Evolutionary conservation across 768 basidiomycete species (phyloP), one percentile per base, ranked within the genome.

Genomic region (Cubamyces sp.): DNA sequence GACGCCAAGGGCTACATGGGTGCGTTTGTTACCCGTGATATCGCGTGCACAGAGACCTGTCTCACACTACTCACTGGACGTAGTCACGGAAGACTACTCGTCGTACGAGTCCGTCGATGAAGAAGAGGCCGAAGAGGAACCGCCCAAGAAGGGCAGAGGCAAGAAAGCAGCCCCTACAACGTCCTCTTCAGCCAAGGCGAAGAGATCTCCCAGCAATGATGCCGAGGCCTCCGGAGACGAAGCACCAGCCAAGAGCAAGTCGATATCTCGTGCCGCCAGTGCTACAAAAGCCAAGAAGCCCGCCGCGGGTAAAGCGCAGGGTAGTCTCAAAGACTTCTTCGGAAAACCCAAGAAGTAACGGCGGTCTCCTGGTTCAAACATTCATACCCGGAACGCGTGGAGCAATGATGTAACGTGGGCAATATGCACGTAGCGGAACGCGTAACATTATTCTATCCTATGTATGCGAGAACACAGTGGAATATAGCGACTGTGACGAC

Each of bases 71-170:
- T 42, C 34, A 30, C 8, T 11, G 6, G 11, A 46, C 54, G 0
- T 65, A 93, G 92, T 83, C 16, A 87, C 82, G 40, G 87, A 91
- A 70, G 92, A 93, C 70, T 89, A 90, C 70, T 90, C 90, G 7
- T 85, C 84, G 18, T 93, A 90, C 69, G 91, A 94, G 74, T 91
- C 90, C 9, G 88, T 88, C 8, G 83, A 82, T 8, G 88, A 86
- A 59, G 81, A 87, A 28, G 84, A 82, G 60, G 72, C 73, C 2
- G 79, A 72, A 26, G 61, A 65, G 43, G 52, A 66, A 59, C 75
- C 76, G 61, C 64, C 60, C 21, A 77, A 74, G 65, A 65, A 66
- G 37, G 34, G 21, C 16, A 39, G 42, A 11, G 41, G 47, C 39
- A 57, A 57, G 40, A 73, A 71, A 15, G 41, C 56, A 15, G 41